Base-by-base conservation (phyloP, 78 protist species). In the Acrasis kona region DNA sequence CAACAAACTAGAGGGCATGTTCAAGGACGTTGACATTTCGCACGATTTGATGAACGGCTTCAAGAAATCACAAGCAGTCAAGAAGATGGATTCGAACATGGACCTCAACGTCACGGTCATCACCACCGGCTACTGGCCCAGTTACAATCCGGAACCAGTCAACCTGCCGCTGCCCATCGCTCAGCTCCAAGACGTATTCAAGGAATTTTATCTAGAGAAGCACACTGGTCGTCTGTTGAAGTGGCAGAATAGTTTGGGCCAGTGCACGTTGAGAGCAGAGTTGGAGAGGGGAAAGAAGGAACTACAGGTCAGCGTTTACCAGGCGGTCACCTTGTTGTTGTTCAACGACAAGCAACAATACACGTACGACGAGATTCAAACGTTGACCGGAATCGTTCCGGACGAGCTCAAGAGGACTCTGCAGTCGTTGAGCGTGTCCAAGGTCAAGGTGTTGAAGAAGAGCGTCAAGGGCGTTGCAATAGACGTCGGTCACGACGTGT, bases 101-200 rank as follows among this genome's bases (percentile, higher is more conserved):
- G 92, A 87, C 39, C 38, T 94, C 75, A 36, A 71, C n/a, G 93
- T 91, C 31, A 58, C 66, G 34, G 95, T 95, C 12, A 81, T 95
- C 12, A 92, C 98, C 0, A 39, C 38, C 32, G 78, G 85, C 10
- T 74, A 75, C 77, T 95, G 98, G 98, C 97, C 97, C 36, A 31
- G 87, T 0, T 84, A 82, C 83, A 80, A 70, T 28, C 3, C 81
- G 29, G 3, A 4, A 27, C 3, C 3, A 40, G 4, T 74, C 39
- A 3, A 6, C 12, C 36, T 77, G 9, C 81, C 81, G 27, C 5
- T 6, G 12, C 10, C 2, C 30, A 34, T 92, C 32, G 2, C 34
- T 10, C 77, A 32, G 1, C 30, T 39, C 29, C 91, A 84, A 74
- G 91, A 89, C 8, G 32, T 41, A n/a, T 93, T 92, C 79, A 29